These are phyloP conservation scores for Exophiala sp. DNA, from an alignment of 2,329 filamentous ascomycete genomes.

Conservation along the genomic window DNA sequence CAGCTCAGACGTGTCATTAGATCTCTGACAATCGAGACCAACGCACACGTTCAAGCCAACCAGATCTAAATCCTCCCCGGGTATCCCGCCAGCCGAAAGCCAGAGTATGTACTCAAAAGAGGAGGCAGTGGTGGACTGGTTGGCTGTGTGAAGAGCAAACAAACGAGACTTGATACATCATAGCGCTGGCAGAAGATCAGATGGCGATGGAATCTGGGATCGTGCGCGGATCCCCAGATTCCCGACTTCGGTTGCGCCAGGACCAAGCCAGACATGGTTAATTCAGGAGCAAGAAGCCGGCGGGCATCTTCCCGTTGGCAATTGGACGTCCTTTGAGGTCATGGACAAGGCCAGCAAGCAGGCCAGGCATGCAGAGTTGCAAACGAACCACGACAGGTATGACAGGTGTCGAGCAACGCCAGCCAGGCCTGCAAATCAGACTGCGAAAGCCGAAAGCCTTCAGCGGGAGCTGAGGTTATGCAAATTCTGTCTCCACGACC, in stretches of 20 bases:
- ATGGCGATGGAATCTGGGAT: neutral
- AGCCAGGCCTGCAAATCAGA: conserved; percentile 9
- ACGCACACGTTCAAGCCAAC: neutral
- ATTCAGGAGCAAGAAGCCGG: neutral
- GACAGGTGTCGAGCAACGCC: conserved; percentile 13
- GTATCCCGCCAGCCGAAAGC: neutral
- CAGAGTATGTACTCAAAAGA: neutral
- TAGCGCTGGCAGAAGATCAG: neutral
- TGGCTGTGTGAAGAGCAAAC: neutral
- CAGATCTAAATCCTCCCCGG: conserved; percentile 3
- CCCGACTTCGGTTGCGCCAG: neutral
- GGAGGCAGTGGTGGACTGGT: neutral
- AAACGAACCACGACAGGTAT: conserved; percentile 14
- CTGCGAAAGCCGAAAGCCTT: neutral
- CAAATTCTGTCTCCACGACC: neutral
- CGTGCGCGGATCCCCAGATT: neutral
- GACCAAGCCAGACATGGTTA: neutral
- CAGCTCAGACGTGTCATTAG: neutral
- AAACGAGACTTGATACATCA: neutral
- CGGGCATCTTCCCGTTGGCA: neutral
- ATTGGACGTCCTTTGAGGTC: neutral
- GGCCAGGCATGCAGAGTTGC: neutral
- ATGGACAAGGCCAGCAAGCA: neutral
- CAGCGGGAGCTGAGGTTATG: neutral
- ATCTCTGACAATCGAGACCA: neutral